Evolutionary conservation across 441 rosid genomes (phyloP).

Genomic region (Erodium chrysanthum): DNA sequence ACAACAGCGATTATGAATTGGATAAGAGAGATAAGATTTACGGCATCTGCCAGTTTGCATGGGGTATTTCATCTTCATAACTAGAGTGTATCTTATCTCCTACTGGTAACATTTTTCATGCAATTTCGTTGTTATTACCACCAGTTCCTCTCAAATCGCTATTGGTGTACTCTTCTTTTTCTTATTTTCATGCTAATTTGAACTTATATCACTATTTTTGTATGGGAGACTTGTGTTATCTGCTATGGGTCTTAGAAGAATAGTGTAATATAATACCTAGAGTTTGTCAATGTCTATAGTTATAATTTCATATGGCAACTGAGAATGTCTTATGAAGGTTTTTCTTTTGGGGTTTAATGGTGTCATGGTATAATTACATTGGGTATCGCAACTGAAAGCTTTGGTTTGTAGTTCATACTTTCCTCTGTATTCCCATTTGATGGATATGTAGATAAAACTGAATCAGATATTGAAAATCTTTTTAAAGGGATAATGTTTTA

Average conservation of each 20-base stretch:
- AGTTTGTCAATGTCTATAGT: neutral
- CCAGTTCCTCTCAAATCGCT: neutral
- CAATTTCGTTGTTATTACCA: slow-evolving; percentile 1
- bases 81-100: neutral
- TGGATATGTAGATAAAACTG: neutral
- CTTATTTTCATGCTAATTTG: neutral
- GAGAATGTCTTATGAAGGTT: neutral
- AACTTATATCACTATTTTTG: neutral
- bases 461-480: neutral
- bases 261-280: neutral
- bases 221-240: neutral
- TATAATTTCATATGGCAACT: neutral
- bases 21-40: slow-evolving; percentile 58
- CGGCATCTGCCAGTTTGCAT: slow-evolving; percentile 84
- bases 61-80: slow-evolving; percentile 46
- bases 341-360: neutral
- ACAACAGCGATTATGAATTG: slow-evolving; percentile 76
- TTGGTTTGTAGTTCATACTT: neutral
- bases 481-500: neutral
- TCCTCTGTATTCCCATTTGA: neutral
- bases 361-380: neutral
- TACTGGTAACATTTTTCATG: neutral
- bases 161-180: neutral
- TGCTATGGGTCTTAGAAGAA: neutral
- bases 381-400: neutral